Conservation (phyloP, 1,139 yeast genomes). For the Geotrichum bryndzae region DNA sequence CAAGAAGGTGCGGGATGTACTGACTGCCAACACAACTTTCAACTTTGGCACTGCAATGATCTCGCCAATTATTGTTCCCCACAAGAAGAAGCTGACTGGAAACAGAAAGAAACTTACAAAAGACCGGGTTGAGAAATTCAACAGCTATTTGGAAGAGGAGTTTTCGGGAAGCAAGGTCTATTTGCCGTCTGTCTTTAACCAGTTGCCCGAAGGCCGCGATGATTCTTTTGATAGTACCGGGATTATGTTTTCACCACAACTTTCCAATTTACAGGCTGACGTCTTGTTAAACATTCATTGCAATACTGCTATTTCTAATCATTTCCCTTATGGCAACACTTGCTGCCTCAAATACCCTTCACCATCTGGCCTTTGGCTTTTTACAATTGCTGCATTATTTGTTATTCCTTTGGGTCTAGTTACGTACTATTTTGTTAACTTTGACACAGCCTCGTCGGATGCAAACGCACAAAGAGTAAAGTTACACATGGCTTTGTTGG, state of each 20-base stretch:
- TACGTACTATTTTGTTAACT: constrained; percentile 1
- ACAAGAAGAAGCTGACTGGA: constrained; percentile 17
- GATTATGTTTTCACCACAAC: constrained; percentile 17
- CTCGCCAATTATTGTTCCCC: constrained; percentile 20
- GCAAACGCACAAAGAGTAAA: constrained; percentile 12
- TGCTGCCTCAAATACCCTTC: constrained; percentile 24
- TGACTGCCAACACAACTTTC: constrained; percentile 1
- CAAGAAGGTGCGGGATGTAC: constrained; percentile 13
- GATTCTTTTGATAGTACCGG: constrained; percentile 20
- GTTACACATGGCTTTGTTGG: constrained; percentile 19
- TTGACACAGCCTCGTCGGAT: background rate
- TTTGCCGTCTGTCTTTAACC: constrained; percentile 22
- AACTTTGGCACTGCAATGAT: constrained; percentile 14
- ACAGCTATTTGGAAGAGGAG: constrained; percentile 17
- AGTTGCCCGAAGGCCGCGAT: constrained; percentile 16
- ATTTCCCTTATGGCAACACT: constrained; percentile 24
- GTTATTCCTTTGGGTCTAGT: constrained; percentile 7
- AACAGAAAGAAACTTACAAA: constrained; percentile 16
- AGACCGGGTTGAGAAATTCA: constrained; percentile 15
- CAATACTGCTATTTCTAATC: constrained; percentile 21
- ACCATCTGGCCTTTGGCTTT: constrained; percentile 18
- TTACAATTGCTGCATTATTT: constrained; percentile 1
- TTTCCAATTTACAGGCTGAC: constrained; percentile 22
- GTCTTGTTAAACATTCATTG: constrained; percentile 23
- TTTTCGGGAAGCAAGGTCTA: constrained; percentile 15